These are phyloP conservation scores for Brassica carinata DNA, from an alignment of 345 rosid species.

Conservation along the genomic window DNA sequence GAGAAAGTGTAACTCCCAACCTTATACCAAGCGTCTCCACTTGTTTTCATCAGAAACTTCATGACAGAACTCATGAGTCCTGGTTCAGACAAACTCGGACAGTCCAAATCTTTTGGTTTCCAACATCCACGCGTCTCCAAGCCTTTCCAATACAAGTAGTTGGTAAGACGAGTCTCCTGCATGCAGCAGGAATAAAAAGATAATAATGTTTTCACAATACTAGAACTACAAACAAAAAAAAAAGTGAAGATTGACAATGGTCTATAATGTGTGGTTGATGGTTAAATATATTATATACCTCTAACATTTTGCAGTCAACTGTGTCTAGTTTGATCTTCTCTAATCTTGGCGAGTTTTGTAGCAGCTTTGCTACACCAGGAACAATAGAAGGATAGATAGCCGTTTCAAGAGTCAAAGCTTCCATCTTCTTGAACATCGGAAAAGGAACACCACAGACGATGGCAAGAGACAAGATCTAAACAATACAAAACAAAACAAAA, in stretches of 20 bases:
- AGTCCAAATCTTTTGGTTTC: slow-evolving; percentile 9
- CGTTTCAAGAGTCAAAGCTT: not conserved
- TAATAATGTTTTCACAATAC: not conserved
- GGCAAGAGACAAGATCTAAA: not conserved
- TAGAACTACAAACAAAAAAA: not conserved
- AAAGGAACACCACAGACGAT: not conserved
- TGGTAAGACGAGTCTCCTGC: not conserved
- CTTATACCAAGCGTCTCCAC: not conserved
- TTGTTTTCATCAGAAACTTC: not conserved
- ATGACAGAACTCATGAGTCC: not conserved
- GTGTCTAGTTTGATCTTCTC: not conserved
- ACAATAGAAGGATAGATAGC: not conserved
- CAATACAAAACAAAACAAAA: not conserved
- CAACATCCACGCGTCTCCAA: slow-evolving; percentile 1
- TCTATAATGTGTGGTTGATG: not conserved
- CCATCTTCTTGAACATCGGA: not conserved
- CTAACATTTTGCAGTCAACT: not conserved
- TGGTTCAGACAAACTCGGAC: not conserved
- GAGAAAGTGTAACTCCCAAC: not conserved
- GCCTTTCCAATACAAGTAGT: slow-evolving; percentile 15
- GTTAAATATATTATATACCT: not conserved
- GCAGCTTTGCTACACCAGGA: not conserved
- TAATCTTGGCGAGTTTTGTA: not conserved
- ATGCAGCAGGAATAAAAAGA: not conserved
- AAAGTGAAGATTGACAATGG: not conserved